Evolutionary conservation across 208 protist genomes (phyloP).

Genomic region (Endotrypanum monterogeii): DNA sequence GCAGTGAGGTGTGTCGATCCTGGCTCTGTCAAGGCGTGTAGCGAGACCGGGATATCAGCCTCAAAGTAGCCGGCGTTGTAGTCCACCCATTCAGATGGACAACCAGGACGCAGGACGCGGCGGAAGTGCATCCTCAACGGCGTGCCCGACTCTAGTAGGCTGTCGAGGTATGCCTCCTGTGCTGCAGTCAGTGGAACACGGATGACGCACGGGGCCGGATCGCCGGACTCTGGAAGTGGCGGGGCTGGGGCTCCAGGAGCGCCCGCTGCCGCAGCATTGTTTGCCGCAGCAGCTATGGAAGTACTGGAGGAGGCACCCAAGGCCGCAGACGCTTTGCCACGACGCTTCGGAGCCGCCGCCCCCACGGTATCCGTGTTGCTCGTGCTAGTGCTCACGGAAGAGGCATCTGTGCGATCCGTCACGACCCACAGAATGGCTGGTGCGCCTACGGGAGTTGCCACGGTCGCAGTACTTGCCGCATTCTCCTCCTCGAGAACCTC

Average conservation of each 20-base stretch:
- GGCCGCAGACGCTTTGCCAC: conserved; percentile 26
- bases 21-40: conserved; percentile 58
- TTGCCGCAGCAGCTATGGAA: conserved; percentile 4
- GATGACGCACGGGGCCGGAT: conserved; percentile 67
- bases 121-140: conserved; percentile 63
- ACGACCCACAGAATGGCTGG: conserved; percentile 38
- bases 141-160: conserved; percentile 39
- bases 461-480: not conserved
- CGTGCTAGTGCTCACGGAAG: not conserved
- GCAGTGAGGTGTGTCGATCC: conserved; percentile 50
- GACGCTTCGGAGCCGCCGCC: conserved; percentile 20
- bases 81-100: conserved; percentile 88
- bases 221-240: conserved; percentile 45
- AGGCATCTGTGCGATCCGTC: conserved; percentile 22
- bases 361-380: conserved; percentile 3
- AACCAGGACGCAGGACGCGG: conserved; percentile 61
- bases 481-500: not conserved
- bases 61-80: conserved; percentile 70
- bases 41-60: conserved; percentile 52
- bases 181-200: conserved; percentile 67
- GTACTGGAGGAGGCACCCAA: not conserved
- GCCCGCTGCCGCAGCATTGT: conserved; percentile 6
- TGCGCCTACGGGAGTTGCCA: not conserved
- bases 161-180: conserved; percentile 54
- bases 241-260: conserved; percentile 30